Evolutionary conservation across 2,329 filamentous ascomycete genomes (phyloP).

Genomic region (Leptographium flavum): DNA sequence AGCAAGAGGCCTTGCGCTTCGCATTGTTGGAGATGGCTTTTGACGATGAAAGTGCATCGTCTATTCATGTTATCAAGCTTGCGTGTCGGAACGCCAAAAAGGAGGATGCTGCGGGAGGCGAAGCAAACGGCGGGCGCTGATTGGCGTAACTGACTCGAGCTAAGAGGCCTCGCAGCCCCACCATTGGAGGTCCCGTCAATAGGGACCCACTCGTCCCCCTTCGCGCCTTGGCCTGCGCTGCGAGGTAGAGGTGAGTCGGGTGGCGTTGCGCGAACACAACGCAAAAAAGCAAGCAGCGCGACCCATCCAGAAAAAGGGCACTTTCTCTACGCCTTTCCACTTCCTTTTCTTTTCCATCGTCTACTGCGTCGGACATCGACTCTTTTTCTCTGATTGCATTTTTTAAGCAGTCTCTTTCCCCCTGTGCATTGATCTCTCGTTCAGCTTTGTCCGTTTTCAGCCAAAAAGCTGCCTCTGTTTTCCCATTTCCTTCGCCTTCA

Average conservation of each 20-base stretch:
- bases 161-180: background rate
- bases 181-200: background rate
- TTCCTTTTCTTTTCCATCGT: background rate
- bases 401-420: no score
- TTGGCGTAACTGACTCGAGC: background rate
- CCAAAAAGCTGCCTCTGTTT: background rate
- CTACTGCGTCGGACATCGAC: background rate
- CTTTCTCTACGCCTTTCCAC: background rate
- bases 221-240: background rate
- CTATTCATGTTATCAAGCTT: background rate
- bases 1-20: no score
- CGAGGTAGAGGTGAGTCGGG: background rate
- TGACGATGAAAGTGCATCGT: background rate
- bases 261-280: conserved; percentile 3
- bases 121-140: background rate
- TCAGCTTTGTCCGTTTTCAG: background rate
- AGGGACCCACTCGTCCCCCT: background rate
- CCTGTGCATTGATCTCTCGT: background rate
- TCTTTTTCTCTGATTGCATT: background rate
- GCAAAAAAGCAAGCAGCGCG: conserved; percentile 3
- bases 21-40: background rate
- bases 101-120: background rate
- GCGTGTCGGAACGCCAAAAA: background rate
- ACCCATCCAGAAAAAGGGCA: background rate
- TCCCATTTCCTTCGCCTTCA: background rate